A percentile compares a stretch with the other conserved stretches of the same genome.
Conservation (phyloP, 2,329 filamentous ascomycete species). For the Byssothecium circinans region DNA sequence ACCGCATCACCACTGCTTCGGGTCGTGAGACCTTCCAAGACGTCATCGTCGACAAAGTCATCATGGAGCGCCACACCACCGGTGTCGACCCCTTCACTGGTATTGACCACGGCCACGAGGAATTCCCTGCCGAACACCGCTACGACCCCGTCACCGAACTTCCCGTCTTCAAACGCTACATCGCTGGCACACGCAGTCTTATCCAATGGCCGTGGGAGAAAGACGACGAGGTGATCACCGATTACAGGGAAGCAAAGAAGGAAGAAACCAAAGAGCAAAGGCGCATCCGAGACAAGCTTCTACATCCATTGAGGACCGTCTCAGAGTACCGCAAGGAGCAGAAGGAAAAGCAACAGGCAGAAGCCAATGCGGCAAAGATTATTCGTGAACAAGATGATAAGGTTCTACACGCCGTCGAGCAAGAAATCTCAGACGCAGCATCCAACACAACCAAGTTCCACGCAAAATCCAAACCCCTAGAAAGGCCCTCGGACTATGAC, state of each 20-base stretch:
- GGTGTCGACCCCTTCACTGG: slow-evolving; percentile 36
- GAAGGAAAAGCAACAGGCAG: slow-evolving; percentile 16
- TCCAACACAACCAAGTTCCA: slow-evolving; percentile 18
- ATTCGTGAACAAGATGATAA: slow-evolving; percentile 1
- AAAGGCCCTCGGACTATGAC: slow-evolving; percentile 34
- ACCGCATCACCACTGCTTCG: slow-evolving; percentile 55
- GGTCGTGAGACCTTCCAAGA: slow-evolving; percentile 63
- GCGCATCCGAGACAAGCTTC: background rate
- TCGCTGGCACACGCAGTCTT: slow-evolving; percentile 35
- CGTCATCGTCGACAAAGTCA: slow-evolving; percentile 39
- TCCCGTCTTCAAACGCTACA: slow-evolving; percentile 38
- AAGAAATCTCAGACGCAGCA: slow-evolving; percentile 3
- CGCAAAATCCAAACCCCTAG: background rate
- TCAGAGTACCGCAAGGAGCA: background rate
- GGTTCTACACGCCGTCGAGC: slow-evolving; percentile 15
- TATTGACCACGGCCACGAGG: slow-evolving; percentile 26
- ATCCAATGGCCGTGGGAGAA: slow-evolving; percentile 40
- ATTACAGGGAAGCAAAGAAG: slow-evolving; percentile 1
- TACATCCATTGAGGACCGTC: background rate
- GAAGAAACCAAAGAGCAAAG: background rate
- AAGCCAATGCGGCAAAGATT: slow-evolving; percentile 1
- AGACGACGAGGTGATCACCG: background rate
- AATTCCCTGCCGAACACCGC: slow-evolving; percentile 33
- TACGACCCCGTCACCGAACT: slow-evolving; percentile 33
- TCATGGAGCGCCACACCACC: slow-evolving; percentile 35